A percentile compares a stretch with the other conserved stretches of the same genome.
Conservation (phyloP, 345 rosid genomes). For the Erysimum cheiranthoides region DNA sequence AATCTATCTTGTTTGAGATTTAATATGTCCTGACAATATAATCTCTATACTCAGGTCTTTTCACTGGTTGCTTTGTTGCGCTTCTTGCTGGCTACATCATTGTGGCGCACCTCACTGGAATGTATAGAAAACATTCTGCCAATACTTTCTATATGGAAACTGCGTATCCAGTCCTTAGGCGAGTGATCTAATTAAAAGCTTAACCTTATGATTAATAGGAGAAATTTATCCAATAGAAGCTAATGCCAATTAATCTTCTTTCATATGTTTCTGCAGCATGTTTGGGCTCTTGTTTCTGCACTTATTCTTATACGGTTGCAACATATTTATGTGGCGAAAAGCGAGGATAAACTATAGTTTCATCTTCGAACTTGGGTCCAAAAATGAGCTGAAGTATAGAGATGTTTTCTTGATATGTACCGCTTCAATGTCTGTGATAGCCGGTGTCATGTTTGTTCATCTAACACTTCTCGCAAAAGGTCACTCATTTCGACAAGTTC, state of each 20-base stretch:
- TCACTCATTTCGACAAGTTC: slow-evolving; percentile 71
- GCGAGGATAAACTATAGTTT: slow-evolving; percentile 90
- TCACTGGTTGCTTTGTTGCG: slow-evolving; percentile 89
- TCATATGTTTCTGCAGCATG: slow-evolving; percentile 71
- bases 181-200: slow-evolving; percentile 44
- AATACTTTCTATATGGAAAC: slow-evolving; percentile 90
- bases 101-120: slow-evolving; percentile 90
- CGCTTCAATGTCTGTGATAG: slow-evolving; percentile 71
- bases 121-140: slow-evolving; percentile 68
- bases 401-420: slow-evolving; percentile 90
- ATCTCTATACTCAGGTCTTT: slow-evolving; percentile 68
- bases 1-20: slow-evolving; percentile 7
- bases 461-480: slow-evolving; percentile 76
- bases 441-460: slow-evolving; percentile 86
- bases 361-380: slow-evolving; percentile 83
- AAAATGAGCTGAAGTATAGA: slow-evolving; percentile 89
- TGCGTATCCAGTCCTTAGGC: slow-evolving; percentile 93
- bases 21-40: not conserved
- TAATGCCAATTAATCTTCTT: slow-evolving; percentile 13
- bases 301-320: slow-evolving; percentile 90
- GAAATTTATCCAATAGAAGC: slow-evolving; percentile 22
- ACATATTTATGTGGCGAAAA: slow-evolving; percentile 91
- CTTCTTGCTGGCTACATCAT: slow-evolving; percentile 85
- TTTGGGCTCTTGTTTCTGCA: slow-evolving; percentile 88
- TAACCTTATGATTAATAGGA: slow-evolving; percentile 1